Evolutionary conservation across 2,329 filamentous ascomycete species (phyloP).

Genomic region (Aspergillus pseudoviridinutans): DNA sequence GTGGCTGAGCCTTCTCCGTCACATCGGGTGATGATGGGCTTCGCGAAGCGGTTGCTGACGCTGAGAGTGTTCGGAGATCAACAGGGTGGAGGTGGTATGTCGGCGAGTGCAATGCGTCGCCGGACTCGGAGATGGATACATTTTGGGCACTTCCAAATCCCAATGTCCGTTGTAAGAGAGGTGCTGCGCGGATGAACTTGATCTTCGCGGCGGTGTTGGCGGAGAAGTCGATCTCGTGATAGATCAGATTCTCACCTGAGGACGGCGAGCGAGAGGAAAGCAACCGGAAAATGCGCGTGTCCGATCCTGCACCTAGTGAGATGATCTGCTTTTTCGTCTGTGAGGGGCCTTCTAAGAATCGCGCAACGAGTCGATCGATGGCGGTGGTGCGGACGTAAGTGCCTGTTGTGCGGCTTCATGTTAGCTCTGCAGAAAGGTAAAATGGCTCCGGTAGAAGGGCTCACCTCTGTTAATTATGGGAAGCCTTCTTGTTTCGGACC

Average conservation of each 20-base stretch:
- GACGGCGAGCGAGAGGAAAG: slow-evolving; percentile 45
- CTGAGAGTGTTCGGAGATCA: slow-evolving; percentile 62
- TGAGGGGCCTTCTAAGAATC: slow-evolving; percentile 56
- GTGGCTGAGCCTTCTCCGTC: slow-evolving; percentile 7
- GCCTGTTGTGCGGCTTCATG: slow-evolving; percentile 49
- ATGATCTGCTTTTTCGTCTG: slow-evolving; percentile 64
- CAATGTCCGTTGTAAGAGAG: slow-evolving; percentile 28
- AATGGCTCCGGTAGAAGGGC: slow-evolving; percentile 7
- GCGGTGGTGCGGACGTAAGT: slow-evolving; percentile 89
- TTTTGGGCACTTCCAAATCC: slow-evolving; percentile 26
- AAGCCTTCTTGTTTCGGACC: slow-evolving; percentile 57
- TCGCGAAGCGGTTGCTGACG: slow-evolving; percentile 15
- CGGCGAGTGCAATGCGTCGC: slow-evolving; percentile 44
- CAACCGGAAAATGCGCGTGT: slow-evolving; percentile 81
- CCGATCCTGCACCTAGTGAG: slow-evolving; percentile 88
- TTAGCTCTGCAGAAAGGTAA: neutral
- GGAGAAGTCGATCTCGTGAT: slow-evolving; percentile 91
- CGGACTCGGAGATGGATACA: slow-evolving; percentile 34
- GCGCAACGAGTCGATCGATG: slow-evolving; percentile 71
- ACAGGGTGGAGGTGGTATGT: slow-evolving; percentile 57
- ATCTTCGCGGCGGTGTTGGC: slow-evolving; percentile 68
- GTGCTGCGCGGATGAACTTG: slow-evolving; percentile 32
- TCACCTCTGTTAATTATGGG: slow-evolving; percentile 92
- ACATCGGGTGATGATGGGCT: slow-evolving; percentile 18
- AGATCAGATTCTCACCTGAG: slow-evolving; percentile 53